Evolutionary conservation across 1,284 basidiomycete genomes (phyloP).

Genomic region (Cystobasidium slooffiae): DNA sequence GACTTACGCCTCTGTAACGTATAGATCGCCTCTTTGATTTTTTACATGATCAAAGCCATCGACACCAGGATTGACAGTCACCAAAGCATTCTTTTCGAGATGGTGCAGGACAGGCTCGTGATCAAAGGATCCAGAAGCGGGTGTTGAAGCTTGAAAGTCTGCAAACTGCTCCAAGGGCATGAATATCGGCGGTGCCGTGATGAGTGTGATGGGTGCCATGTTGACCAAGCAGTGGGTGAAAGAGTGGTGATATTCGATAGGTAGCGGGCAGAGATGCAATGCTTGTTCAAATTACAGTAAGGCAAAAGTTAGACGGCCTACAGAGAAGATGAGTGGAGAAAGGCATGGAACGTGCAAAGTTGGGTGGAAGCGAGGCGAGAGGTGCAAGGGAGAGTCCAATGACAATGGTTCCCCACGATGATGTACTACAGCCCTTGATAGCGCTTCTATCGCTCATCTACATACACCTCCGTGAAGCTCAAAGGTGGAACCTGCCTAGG

Average conservation of each 20-base stretch:
- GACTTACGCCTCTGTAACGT: constrained; percentile 40
- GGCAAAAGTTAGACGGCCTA: too few relatives aligned
- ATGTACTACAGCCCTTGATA: neutral
- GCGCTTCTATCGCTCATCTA: too few relatives aligned
- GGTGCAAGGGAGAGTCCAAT: neutral
- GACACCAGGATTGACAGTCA: constrained; percentile 26
- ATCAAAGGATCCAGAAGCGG: constrained; percentile 35
- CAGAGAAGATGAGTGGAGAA: too few relatives aligned
- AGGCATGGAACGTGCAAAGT: too few relatives aligned
- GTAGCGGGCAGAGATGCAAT: neutral
- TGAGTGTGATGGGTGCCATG: constrained; percentile 42
- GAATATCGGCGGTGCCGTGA: constrained; percentile 25
- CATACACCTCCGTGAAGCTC: too few relatives aligned
- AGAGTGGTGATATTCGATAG: neutral
- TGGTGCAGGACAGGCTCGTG: constrained; percentile 41
- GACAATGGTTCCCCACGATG: neutral
- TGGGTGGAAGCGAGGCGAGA: neutral
- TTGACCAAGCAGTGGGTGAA: neutral
- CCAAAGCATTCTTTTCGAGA: constrained; percentile 27
- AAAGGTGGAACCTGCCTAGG: too few relatives aligned
- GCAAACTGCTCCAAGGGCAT: constrained; percentile 26
- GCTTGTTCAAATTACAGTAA: too few relatives aligned
- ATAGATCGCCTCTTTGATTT: constrained; percentile 27
- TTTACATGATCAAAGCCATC: constrained; percentile 26
- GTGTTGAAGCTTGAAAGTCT: constrained; percentile 37